Evolutionary conservation across 495 filamentous ascomycete species (phyloP).

Genomic region (Aspergillus steynii): DNA sequence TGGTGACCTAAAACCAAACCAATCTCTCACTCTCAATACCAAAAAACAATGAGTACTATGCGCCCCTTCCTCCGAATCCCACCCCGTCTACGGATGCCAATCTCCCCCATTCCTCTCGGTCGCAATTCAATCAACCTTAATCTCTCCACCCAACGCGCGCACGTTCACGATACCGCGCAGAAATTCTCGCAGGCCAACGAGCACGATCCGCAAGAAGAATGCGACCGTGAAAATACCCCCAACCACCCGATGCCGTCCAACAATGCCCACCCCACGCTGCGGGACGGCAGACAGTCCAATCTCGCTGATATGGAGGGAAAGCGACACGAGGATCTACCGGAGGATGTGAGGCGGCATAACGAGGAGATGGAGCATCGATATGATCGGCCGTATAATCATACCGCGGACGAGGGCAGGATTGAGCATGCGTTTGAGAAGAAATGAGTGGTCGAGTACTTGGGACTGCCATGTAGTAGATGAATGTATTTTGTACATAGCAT

Average conservation of each 20-base stretch:
- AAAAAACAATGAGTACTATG: not conserved
- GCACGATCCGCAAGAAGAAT: no score
- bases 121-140: not conserved
- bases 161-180: not conserved
- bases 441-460: no score
- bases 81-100: not conserved
- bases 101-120: not conserved
- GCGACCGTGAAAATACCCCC: no score
- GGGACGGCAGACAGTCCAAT: not conserved
- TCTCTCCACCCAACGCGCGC: not conserved
- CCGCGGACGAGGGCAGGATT: not conserved
- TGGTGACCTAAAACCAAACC: no score
- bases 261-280: not conserved
- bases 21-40: no score
- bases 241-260: no score
- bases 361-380: not conserved
- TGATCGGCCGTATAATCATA: not conserved
- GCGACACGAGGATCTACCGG: not conserved
- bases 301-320: not conserved
- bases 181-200: not conserved
- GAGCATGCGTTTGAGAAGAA: no score
- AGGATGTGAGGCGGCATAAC: not conserved
- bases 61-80: not conserved
- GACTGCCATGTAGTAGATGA: no score
- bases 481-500: no score